Base-by-base conservation (phyloP, 331 rosid genomes). In the Cydonia oblonga region DNA sequence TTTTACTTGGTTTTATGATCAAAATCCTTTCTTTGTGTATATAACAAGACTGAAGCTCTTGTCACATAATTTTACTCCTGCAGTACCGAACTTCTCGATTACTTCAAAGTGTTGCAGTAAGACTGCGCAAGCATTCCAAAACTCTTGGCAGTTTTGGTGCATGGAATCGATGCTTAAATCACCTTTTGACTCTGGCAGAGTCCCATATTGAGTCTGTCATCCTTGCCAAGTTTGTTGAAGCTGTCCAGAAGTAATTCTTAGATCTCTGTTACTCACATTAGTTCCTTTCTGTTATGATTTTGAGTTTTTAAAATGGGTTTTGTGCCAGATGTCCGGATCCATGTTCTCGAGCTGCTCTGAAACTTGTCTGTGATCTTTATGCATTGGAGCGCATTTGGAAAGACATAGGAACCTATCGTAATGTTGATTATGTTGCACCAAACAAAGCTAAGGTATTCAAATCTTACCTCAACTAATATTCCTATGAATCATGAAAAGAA, bases 381-480 rank as follows among this genome's bases (percentile, higher is more conserved):
- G 98, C 98, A 66, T 79, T 93, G 87, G 96, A 93, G 73, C 86
- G 91, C 62, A 93, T 93, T 70, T 91, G 98, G 97, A 87, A 93
- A 10, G 98, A 91, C 89, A 91, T 93, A 28, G 98, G 98, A 87
- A 93, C 98, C 65, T 93, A 93, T 80, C 96, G 97, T 13, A 93
- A 91, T 75, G 98, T 91, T 38, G 98, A 93, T 73, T 93, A 93
- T 24, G 90, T 93, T 44, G 97, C 98, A 62, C 98, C 98, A 58
- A 91, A 93, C 83, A 93, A 90, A 85, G 98, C 98, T 68, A 90
- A 89, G 98, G 98, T 93, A 89, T n/a, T n/a, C n/a, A n/a, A n/a
- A n/a, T n/a, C n/a, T n/a, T n/a, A n/a, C n/a, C n/a, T n/a, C n/a
- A n/a, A n/a, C n/a, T n/a, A n/a, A n/a, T n/a, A n/a, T 64, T 12